Evolutionary conservation across 1,284 basidiomycete genomes (phyloP), one percentile per base, ranked within the genome.

Genomic region (Naganishia sp.): DNA sequence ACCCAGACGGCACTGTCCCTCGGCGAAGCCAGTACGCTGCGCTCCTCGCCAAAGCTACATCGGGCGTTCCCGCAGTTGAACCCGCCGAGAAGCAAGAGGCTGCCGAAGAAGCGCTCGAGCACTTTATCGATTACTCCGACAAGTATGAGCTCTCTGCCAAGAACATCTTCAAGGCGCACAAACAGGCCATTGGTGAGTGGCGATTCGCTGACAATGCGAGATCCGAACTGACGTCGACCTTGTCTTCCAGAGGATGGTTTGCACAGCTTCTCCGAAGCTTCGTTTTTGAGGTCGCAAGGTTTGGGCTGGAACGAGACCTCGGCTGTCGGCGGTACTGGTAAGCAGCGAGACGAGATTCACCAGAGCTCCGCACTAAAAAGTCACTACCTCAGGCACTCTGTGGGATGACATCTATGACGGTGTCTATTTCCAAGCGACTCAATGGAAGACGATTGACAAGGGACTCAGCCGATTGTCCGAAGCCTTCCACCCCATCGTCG

Each of bases 131-230:
- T 6, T 68, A 68, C 54, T 25, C 53, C 17, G 45, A 65, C 45
- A 69, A 68, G 47, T 61, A 57, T 21, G 58, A 63, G 42, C 45
- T 61, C 17, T 65, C 71, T 6, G 70, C 71, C 0, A 63, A 58
- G 21, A 72, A 72, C 51, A 63, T 72, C 28, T 72, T 70, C 68
- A 70, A 71, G 46, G 71, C 71, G 13, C 71, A 72, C 61, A 70
- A 71, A 54, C 62, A 67, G 42, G 69, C 67, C 17, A 67, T 70
- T 28, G 69, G 69, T 70, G 6, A 62, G 69, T 63, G 15, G 9
- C 18, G 9, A 15, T 32, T 46, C 18, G 3, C 15, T 17, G 3
- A 41, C 7, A 5, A 42, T 13, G 9, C 28, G 21, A 23, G 23
- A 21, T 6, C 7, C 39, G 45, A 21, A 42, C 23, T 15, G 35